Evolutionary conservation across 2,329 filamentous ascomycete species (phyloP).

Genomic region (Ophidiomyces ophidiicola): DNA sequence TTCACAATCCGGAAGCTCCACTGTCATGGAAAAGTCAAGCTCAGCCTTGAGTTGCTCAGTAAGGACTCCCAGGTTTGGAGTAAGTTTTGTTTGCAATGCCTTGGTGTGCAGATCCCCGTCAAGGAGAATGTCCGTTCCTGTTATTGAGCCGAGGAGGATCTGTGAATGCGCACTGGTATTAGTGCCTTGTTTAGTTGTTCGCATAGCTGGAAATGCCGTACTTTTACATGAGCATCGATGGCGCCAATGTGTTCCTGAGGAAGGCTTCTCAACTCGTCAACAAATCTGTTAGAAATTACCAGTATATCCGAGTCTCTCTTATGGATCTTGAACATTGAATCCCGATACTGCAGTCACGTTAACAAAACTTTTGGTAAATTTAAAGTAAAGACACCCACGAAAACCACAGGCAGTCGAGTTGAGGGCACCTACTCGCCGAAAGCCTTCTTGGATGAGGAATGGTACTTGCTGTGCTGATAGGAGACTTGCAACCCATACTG

Average conservation of each 20-base stretch:
- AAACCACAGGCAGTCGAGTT: slow-evolving; percentile 10
- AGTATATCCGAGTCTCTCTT: slow-evolving; percentile 16
- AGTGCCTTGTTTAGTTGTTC: neutral
- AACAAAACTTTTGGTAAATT: neutral
- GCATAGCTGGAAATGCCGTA: neutral
- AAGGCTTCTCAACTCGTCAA: slow-evolving; percentile 18
- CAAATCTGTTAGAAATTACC: slow-evolving; percentile 19
- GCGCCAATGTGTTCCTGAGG: slow-evolving; percentile 16
- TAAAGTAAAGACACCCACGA: neutral
- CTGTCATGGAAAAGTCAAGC: slow-evolving; percentile 15
- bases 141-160: slow-evolving; percentile 3
- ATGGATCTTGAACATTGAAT: slow-evolving; percentile 13
- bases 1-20: slow-evolving; percentile 11
- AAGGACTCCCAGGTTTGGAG: slow-evolving; percentile 16
- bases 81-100: slow-evolving; percentile 12
- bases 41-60: slow-evolving; percentile 14
- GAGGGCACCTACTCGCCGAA: slow-evolving; percentile 4
- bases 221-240: slow-evolving; percentile 17
- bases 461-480: slow-evolving; percentile 2
- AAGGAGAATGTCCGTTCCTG: slow-evolving; percentile 5
- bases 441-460: slow-evolving; percentile 5
- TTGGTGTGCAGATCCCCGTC: slow-evolving; percentile 7
- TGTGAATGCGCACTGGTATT: neutral
- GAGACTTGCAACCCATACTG: slow-evolving; percentile 5
- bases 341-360: slow-evolving; percentile 10